Evolutionary conservation across 2,329 filamentous ascomycete genomes (phyloP).

Genomic region (Aureobasidium sp.): DNA sequence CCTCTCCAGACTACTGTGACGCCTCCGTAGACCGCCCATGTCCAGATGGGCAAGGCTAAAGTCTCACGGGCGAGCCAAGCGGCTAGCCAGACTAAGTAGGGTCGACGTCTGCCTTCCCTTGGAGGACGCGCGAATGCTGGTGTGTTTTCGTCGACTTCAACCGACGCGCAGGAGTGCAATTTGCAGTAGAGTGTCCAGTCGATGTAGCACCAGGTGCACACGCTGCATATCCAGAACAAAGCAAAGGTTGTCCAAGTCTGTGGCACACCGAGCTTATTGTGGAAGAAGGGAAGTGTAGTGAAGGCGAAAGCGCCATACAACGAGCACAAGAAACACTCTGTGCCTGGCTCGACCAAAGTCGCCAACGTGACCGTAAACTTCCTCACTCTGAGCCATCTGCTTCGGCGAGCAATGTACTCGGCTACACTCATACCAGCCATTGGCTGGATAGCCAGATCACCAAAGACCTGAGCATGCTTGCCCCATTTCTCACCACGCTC

Average conservation of each 20-base stretch:
- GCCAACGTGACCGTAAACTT: slow-evolving; percentile 90
- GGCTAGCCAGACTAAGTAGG: slow-evolving; percentile 61
- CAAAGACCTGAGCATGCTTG: slow-evolving; percentile 77
- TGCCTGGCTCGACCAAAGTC: slow-evolving; percentile 85
- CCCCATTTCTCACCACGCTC: slow-evolving; percentile 40
- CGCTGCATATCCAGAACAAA: slow-evolving; percentile 56
- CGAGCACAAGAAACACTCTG: slow-evolving; percentile 80
- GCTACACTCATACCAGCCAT: slow-evolving; percentile 69
- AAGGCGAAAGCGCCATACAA: slow-evolving; percentile 70
- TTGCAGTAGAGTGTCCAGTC: slow-evolving; percentile 67
- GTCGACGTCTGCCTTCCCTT: slow-evolving; percentile 40
- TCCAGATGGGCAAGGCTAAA: slow-evolving; percentile 82
- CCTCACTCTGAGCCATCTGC: slow-evolving; percentile 83
- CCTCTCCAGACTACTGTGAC: slow-evolving; percentile 83
- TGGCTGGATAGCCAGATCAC: slow-evolving; percentile 84
- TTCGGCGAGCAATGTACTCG: slow-evolving; percentile 71
- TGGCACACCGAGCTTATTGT: slow-evolving; percentile 43
- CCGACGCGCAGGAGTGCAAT: slow-evolving; percentile 63
- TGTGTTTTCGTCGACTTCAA: slow-evolving; percentile 64
- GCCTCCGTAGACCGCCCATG: slow-evolving; percentile 81
- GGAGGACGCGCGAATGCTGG: slow-evolving; percentile 59
- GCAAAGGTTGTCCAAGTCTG: slow-evolving; percentile 61
- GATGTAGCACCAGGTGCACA: slow-evolving; percentile 61
- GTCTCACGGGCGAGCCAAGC: slow-evolving; percentile 81
- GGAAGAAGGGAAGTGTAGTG: slow-evolving; percentile 62